Conservation (phyloP, 371 early-diverging fungal genomes). For the Smittium culicis region DNA sequence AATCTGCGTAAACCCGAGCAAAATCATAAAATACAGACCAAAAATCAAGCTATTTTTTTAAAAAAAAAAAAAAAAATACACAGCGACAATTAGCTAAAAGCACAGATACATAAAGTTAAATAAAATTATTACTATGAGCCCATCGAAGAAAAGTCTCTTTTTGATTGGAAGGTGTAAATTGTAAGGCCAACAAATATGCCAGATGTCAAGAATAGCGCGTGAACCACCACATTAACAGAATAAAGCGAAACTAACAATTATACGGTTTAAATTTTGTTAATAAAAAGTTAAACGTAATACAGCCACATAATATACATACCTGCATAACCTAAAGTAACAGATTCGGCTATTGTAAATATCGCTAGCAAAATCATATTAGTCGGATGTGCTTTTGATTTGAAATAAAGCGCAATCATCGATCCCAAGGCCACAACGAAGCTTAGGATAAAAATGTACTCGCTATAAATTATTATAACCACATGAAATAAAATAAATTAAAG, state of each 20-base stretch:
- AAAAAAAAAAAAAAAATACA: background rate
- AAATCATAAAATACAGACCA: slow-evolving; percentile 42
- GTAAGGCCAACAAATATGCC: slow-evolving; percentile 58
- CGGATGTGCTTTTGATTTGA: slow-evolving; percentile 49
- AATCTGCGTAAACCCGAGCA: slow-evolving; percentile 47
- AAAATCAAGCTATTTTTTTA: slow-evolving; percentile 41
- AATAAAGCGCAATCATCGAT: slow-evolving; percentile 40
- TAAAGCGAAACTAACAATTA: slow-evolving; percentile 24
- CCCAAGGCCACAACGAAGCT: background rate
- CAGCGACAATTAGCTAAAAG: background rate
- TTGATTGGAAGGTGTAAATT: slow-evolving; percentile 57
- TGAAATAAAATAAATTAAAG: no score
- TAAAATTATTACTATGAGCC: slow-evolving; percentile 25
- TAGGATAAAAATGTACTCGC: background rate
- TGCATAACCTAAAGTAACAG: slow-evolving; percentile 44
- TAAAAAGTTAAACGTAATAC: no score
- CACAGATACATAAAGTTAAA: background rate
- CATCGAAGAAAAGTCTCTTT: slow-evolving; percentile 54
- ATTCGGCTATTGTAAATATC: slow-evolving; percentile 52
- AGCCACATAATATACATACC: slow-evolving; percentile 15
- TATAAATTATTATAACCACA: no score
- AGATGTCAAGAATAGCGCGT: slow-evolving; percentile 57
- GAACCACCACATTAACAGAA: slow-evolving; percentile 42
- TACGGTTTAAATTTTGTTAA: slow-evolving; percentile 28
- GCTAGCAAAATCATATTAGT: slow-evolving; percentile 44